Percentiles rank a stretch among this genome's conserved stretches.
Evolutionary conservation across 2,329 filamentous ascomycete genomes (phyloP).

Genomic region (Penicillium sp.): DNA sequence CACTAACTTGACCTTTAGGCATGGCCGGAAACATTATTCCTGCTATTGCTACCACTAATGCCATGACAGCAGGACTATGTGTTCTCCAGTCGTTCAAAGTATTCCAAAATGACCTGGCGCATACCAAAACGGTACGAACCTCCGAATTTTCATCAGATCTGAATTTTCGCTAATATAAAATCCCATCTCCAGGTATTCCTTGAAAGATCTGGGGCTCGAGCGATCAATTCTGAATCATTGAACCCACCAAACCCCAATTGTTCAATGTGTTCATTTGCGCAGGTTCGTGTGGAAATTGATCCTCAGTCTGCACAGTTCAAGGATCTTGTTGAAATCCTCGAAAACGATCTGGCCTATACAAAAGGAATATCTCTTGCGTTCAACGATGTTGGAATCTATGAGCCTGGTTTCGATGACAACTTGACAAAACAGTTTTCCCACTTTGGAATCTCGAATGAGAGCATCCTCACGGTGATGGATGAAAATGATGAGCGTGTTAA

Average conservation of each 20-base stretch:
- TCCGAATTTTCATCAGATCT: background rate
- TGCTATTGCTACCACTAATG: conserved; percentile 96
- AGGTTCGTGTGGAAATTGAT: conserved; percentile 69
- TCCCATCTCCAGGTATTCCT: conserved; percentile 66
- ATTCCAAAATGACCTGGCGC: conserved; percentile 68
- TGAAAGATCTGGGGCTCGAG: conserved; percentile 63
- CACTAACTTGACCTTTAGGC: conserved; percentile 53
- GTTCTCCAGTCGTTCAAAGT: conserved; percentile 93
- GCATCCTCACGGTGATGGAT: conserved; percentile 81
- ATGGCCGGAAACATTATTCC: conserved; percentile 99
- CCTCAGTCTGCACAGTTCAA: conserved; percentile 71
- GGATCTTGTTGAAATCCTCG: conserved; percentile 77
- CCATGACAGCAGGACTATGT: conserved; percentile 89
- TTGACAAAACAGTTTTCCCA: conserved; percentile 76
- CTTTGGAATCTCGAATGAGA: conserved; percentile 71
- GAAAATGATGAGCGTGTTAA: conserved; percentile 78
- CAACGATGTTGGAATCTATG: conserved; percentile 78
- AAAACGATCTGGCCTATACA: conserved; percentile 70
- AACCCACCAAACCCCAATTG: conserved; percentile 76
- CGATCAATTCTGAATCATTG: conserved; percentile 58
- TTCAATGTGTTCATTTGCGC: conserved; percentile 76
- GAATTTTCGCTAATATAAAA: background rate
- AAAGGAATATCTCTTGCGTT: conserved; percentile 79
- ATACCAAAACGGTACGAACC: conserved; percentile 69
- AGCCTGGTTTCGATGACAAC: conserved; percentile 86